Base-by-base conservation (phyloP, 495 filamentous ascomycete genomes). In the Choiromyces venosus region DNA sequence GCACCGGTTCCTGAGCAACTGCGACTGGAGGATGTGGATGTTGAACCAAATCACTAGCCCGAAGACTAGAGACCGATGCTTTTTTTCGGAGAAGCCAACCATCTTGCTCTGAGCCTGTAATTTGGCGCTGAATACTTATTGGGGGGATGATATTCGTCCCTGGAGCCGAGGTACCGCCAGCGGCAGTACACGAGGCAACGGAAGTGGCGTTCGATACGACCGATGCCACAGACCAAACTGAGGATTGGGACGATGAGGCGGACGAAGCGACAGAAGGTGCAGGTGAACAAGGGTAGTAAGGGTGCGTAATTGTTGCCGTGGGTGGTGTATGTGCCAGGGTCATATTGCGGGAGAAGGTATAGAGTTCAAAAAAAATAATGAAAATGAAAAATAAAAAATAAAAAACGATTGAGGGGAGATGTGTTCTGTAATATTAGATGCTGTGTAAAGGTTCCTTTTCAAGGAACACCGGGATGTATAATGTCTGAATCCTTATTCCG, bases 171-270 rank as follows among this genome's bases (percentile, higher is more conserved):
- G 74, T 79, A 74, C 75, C 73, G 74, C 71, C 79, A 74, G 70
- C 84, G 76, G 87, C 76, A 61, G 69, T 85, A 76, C 85, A 86
- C 76, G 85, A 86, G 74, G 85, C 87, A 84, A 84, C 76, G 65
- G 84, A 85, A 25, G 85, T 84, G 73, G 84, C 84, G 71, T 85
- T 84, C 10, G 86, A 87, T 68, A 86, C 89, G 69, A 85, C 88
- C 64, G 85, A 88, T 81, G 88, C 87, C 80, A 92, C 86, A 69
- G 93, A 96, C 85, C 93, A 95, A 77, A 93, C 87, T 7, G 93
- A 81, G 16, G 80, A 79, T 35, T 70, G 66, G 21, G 76, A 80
- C 2, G 79, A 81, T 21, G 80, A 79, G 52, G 76, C 74, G 37
- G 78, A 73, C 16, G 78, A 79, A n/a, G 74, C 69, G 40, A 72